Base-by-base conservation (phyloP, 1,139 yeast species). In the Geotrichum citri-aurantii region DNA sequence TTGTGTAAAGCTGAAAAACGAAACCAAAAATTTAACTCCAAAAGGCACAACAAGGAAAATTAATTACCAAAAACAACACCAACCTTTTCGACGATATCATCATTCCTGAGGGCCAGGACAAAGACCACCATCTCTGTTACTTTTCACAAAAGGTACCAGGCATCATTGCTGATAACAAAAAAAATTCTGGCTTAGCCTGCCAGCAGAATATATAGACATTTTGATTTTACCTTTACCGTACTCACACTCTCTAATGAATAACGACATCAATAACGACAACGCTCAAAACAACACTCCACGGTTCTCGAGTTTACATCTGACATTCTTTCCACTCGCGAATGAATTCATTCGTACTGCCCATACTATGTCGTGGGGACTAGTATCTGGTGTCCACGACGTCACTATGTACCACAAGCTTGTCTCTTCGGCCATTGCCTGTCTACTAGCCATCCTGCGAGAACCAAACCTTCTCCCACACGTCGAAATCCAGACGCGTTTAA, bases 401-500 rank as follows among this genome's bases (percentile, higher is more conserved):
- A 29, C 44, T 26, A 51, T 57, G 46, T 59, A 59, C 48, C 52
- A 56, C 17, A 54, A 49, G 46, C 56, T 59, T 19, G 50, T 59
- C 7, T 26, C 59, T 7, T 29, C 46, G 8, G 52, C 54, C 17
- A 57, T 57, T 7, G 57, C 57, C 12, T 49, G 57, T 12, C 37
- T 59, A 6, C 52, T 57, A 29, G 44, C 62, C 12, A 54, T 59
- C n/a, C 26, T 59, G 31, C 50, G 48, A 10, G 62, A 59, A 24
- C 60, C 56, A 4, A 52, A 52, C n/a, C 27, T 57, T 2, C 60
- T 54, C 19, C 60, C 62, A 4, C 57, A 54, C 27, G 51, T 57
- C 12, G 59, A 59, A 14, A 55, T 59, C 37, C 62, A 59, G 26
- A 51, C 59, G 48, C 56, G 62, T 1, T 26, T 59, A 31, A 55